Conservation (phyloP, 352 stramenopile species). For the Phytophthora syringae region DNA sequence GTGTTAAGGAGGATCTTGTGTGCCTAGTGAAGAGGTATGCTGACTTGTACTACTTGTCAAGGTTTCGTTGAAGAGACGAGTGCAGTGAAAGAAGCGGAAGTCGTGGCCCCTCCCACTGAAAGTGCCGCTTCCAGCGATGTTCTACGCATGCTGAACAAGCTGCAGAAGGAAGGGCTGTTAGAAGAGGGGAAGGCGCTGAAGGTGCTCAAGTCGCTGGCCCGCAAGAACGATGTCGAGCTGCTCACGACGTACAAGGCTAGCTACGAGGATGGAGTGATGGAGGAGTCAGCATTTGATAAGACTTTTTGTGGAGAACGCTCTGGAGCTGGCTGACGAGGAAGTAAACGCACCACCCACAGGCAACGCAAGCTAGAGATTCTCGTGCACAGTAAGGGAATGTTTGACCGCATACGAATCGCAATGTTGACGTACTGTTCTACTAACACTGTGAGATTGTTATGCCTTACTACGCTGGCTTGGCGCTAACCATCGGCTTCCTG, state of each 20-base stretch:
- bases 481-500: conserved; percentile 4
- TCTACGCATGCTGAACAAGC: conserved; percentile 72
- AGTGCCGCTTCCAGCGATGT: conserved; percentile 67
- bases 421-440: not conserved
- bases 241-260: conserved; percentile 84
- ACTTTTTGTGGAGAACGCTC: conserved; percentile 87
- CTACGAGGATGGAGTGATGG: conserved; percentile 60
- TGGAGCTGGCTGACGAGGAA: conserved; percentile 79
- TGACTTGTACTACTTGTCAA: conserved; percentile 21
- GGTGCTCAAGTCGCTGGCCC: conserved; percentile 83
- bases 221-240: conserved; percentile 82
- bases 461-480: not conserved
- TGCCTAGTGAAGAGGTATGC: not conserved
- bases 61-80: conserved; percentile 42
- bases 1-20: not conserved
- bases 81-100: conserved; percentile 18
- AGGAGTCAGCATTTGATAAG: conserved; percentile 74
- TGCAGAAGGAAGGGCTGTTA: conserved; percentile 85
- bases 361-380: conserved; percentile 22
- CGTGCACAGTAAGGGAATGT: conserved; percentile 9
- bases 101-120: conserved; percentile 21
- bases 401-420: too few relatives aligned
- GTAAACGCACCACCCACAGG: conserved; percentile 12
- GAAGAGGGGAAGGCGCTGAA: conserved; percentile 73
- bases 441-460: not conserved